Percentiles rank a stretch among this genome's conserved stretches.
phyloP scores from a whole-genome alignment of 2,329 filamentous ascomycete genomes.

The Sporothrix mexicana region DNA sequence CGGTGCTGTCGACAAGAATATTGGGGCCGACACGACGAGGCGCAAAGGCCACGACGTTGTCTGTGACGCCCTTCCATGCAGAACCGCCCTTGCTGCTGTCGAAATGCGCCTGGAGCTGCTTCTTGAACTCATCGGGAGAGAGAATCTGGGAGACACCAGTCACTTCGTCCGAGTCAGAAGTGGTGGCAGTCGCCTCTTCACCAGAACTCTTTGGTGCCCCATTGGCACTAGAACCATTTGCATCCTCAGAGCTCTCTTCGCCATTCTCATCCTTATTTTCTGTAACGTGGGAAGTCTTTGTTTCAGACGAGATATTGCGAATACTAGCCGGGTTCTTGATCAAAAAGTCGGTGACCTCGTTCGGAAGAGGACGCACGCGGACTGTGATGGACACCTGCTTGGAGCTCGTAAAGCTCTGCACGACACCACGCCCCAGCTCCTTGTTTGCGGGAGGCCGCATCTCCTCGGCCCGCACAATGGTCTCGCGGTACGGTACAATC shows the following conservation, averaged over 20 bases:
- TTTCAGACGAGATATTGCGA: conserved; percentile 54
- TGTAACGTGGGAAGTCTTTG: conserved; percentile 40
- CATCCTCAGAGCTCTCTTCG: conserved; percentile 34
- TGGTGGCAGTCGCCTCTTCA: conserved; percentile 44
- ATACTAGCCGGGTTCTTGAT: conserved; percentile 76
- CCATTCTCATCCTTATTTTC: background rate
- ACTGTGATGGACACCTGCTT: conserved; percentile 83
- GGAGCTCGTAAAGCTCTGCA: conserved; percentile 76
- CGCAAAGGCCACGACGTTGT: conserved; percentile 88
- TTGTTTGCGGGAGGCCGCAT: conserved; percentile 90
- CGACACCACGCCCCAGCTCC: conserved; percentile 81
- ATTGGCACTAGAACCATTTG: conserved; percentile 50
- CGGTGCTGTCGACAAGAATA: conserved; percentile 82
- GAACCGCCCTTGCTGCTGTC: conserved; percentile 61
- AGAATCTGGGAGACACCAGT: conserved; percentile 66
- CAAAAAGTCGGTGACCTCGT: conserved; percentile 81
- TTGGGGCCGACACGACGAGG: conserved; percentile 86
- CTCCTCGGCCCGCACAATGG: conserved; percentile 83
- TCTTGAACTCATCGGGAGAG: conserved; percentile 76
- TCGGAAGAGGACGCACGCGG: conserved; percentile 78
- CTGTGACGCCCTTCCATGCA: conserved; percentile 75
- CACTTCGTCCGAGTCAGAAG: conserved; percentile 63
- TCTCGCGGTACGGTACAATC: conserved; percentile 95
- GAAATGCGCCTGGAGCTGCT: conserved; percentile 71
- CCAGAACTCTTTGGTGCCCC: background rate